A percentile compares a stretch with the other conserved stretches of the same genome.
Evolutionary conservation across 2,329 filamentous ascomycete species (phyloP).

Genomic region (Ceratocystiopsis brevicomis): DNA sequence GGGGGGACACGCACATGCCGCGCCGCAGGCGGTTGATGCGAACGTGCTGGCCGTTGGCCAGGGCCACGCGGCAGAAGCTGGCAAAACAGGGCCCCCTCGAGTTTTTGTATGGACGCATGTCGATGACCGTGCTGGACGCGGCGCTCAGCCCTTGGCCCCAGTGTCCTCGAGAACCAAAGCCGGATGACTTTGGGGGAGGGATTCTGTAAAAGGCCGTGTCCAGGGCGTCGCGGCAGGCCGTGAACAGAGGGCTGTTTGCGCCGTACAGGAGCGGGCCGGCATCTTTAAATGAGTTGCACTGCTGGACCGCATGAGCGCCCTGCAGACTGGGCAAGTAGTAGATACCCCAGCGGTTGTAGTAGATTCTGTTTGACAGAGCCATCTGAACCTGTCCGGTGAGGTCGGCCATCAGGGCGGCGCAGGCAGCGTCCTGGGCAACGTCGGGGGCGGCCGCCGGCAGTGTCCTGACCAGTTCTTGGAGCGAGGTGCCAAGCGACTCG

Average conservation of each 20-base stretch:
- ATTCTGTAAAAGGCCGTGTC: constrained; percentile 29
- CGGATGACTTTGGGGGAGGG: constrained; percentile 21
- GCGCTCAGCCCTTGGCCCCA: constrained; percentile 4
- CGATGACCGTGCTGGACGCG: background rate
- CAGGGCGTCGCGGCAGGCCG: constrained; percentile 27
- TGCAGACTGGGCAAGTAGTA: constrained; percentile 40
- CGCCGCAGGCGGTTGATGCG: constrained; percentile 24
- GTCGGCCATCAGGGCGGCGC: constrained; percentile 29
- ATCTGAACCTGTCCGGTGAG: constrained; percentile 32
- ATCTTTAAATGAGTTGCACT: constrained; percentile 45
- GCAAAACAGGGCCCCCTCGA: constrained; percentile 31
- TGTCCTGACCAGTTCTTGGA: background rate
- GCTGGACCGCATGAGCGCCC: constrained; percentile 35
- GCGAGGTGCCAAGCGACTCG: constrained; percentile 2
- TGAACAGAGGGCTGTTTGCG: constrained; percentile 30
- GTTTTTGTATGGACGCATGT: constrained; percentile 27
- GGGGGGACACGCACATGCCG: constrained; percentile 31
- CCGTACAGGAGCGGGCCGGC: constrained; percentile 37
- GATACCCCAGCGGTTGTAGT: constrained; percentile 32
- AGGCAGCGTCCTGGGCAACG: constrained; percentile 17
- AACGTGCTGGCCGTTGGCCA: constrained; percentile 20
- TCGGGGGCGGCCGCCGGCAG: constrained; percentile 1
- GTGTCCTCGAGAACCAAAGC: no score
- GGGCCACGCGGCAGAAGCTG: constrained; percentile 25
- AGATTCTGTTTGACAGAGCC: constrained; percentile 20